phyloP scores from a whole-genome alignment of 2,329 filamentous ascomycete genomes.

The Diplodia sapinea region DNA sequence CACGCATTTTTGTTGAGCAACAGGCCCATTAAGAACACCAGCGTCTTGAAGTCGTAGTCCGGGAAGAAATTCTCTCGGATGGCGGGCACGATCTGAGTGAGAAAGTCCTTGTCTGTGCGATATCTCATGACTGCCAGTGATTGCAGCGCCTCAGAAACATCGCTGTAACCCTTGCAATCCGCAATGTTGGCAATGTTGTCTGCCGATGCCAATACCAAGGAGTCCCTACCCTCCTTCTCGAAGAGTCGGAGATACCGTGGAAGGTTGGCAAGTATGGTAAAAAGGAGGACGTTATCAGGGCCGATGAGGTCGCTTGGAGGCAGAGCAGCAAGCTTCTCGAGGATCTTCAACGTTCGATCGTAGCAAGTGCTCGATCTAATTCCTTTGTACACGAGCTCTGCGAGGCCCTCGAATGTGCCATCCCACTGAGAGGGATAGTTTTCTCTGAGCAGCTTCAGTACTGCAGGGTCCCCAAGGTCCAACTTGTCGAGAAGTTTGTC shows the following conservation, averaged over 20 bases:
- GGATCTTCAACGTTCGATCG: conserved; percentile 74
- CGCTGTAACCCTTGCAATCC: conserved; percentile 70
- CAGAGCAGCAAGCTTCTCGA: conserved; percentile 79
- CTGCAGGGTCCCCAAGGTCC: conserved; percentile 72
- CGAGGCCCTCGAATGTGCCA: conserved; percentile 82
- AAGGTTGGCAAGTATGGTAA: conserved; percentile 88
- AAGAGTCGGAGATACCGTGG: conserved; percentile 82
- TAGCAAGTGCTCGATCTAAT: conserved; percentile 84
- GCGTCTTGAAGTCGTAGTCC: conserved; percentile 77
- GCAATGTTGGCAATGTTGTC: conserved; percentile 74
- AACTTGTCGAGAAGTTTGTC: conserved; percentile 84
- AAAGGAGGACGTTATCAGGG: conserved; percentile 79
- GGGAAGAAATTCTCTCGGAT: conserved; percentile 82
- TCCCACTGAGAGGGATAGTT: conserved; percentile 88
- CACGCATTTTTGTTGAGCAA: conserved; percentile 86
- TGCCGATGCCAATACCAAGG: conserved; percentile 62
- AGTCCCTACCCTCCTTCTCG: conserved; percentile 66
- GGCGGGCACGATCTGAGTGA: conserved; percentile 73
- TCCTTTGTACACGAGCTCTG: conserved; percentile 87
- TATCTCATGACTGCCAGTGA: conserved; percentile 72
- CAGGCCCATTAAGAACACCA: conserved; percentile 89
- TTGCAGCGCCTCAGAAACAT: conserved; percentile 71
- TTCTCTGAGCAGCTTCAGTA: conserved; percentile 74
- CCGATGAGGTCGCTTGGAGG: conserved; percentile 83
- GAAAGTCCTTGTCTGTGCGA: conserved; percentile 74